Conservation (phyloP, 2,329 filamentous ascomycete genomes). For the Botrytis aclada region DNA sequence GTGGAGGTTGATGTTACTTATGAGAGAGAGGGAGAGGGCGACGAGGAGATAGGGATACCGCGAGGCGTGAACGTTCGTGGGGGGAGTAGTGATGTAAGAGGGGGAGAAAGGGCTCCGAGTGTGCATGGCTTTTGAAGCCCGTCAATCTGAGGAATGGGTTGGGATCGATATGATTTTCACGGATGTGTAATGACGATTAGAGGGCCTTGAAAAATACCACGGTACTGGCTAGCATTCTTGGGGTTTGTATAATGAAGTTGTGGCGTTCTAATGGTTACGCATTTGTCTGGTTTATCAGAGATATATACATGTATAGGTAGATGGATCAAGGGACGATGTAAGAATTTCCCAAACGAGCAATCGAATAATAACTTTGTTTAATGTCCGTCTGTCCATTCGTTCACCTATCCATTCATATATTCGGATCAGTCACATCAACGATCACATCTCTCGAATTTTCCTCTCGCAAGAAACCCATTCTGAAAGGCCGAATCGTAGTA, state of each 20-base stretch:
- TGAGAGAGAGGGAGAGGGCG: not conserved
- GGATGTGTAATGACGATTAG: not conserved
- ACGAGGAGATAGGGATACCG: not conserved
- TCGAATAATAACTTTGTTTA: not conserved
- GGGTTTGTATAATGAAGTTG: not conserved
- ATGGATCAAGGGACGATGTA: not conserved
- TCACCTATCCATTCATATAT: not conserved
- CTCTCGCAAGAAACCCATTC: not conserved
- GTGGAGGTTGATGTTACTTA: slow-evolving; percentile 3
- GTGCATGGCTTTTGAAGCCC: not conserved
- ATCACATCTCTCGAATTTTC: not conserved
- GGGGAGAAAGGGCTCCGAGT: not conserved
- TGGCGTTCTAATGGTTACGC: not conserved
- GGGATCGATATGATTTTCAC: not conserved
- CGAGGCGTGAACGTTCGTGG: not conserved
- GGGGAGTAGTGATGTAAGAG: not conserved
- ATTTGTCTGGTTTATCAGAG: not conserved
- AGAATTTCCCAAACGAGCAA: not conserved
- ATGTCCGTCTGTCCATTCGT: not conserved
- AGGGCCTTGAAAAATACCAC: not conserved
- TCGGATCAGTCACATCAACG: not conserved
- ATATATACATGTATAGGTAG: not conserved
- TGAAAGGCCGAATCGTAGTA: not conserved
- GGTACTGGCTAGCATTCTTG: not conserved
- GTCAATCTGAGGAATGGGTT: not conserved